A percentile compares a stretch with the other conserved stretches of the same genome.
Evolutionary conservation across 106 monocot genomes (phyloP).

Genomic region (Dioscorea alata): DNA sequence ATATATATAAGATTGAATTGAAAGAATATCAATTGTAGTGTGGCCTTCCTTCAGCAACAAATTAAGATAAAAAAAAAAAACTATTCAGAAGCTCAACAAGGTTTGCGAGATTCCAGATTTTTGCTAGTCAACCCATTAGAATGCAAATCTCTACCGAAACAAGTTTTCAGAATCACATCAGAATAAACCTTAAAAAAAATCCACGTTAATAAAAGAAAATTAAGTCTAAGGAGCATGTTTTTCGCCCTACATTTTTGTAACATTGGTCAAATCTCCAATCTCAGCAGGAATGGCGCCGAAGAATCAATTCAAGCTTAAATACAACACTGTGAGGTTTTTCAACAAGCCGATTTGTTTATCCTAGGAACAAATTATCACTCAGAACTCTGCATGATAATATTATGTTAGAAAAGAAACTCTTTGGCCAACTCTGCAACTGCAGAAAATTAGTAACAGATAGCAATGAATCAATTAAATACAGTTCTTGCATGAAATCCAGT

Average conservation of each 20-base stretch:
- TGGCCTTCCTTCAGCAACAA: too few relatives aligned
- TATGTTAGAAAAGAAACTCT: neutral
- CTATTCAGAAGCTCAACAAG: constrained; percentile 34
- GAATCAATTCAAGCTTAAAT: constrained; percentile 50
- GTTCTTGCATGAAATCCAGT: constrained; percentile 52
- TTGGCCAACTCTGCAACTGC: neutral
- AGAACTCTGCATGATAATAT: constrained; percentile 33
- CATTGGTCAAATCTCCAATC: constrained; percentile 37
- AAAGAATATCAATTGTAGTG: neutral
- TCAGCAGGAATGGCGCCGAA: constrained; percentile 48
- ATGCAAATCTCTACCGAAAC: constrained; percentile 54
- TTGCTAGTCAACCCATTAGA: constrained; percentile 75
- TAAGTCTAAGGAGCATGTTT: neutral
- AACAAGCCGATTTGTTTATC: constrained; percentile 62
- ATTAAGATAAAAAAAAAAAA: neutral
- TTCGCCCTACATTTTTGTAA: constrained; percentile 57
- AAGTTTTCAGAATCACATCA: neutral
- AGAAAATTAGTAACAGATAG: neutral
- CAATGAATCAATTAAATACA: constrained; percentile 39
- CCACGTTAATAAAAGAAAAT: neutral
- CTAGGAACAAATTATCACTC: constrained; percentile 48
- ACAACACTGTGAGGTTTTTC: constrained; percentile 29
- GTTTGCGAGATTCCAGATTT: constrained; percentile 53
- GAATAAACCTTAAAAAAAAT: neutral
- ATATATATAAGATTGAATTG: neutral